Evolutionary conservation across 2,329 filamentous ascomycete species (phyloP).

Genomic region (Sclerotinia nivalis): DNA sequence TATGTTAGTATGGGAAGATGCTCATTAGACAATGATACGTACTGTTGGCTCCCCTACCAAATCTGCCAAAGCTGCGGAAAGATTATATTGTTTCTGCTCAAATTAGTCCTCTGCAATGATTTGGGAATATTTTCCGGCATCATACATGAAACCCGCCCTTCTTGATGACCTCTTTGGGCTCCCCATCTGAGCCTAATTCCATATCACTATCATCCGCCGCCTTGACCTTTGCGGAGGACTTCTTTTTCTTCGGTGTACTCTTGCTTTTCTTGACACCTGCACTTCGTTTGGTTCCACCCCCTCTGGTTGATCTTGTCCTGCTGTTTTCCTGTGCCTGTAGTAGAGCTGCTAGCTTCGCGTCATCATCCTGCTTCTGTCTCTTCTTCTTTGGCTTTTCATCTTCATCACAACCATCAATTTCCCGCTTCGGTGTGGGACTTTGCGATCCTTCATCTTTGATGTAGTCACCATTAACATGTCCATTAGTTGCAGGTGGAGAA

Average conservation of each 20-base stretch:
- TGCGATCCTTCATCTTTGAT: constrained; percentile 29
- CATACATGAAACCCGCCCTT: constrained; percentile 88
- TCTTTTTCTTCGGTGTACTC: constrained; percentile 66
- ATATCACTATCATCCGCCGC: constrained; percentile 79
- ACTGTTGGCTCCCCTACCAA: constrained; percentile 70
- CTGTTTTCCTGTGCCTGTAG: constrained; percentile 92
- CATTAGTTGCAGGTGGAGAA: constrained; percentile 19
- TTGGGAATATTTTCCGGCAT: constrained; percentile 38
- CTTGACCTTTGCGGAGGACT: constrained; percentile 73
- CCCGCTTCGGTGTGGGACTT: constrained; percentile 6
- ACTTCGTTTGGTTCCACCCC: constrained; percentile 59
- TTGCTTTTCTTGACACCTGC: constrained; percentile 60
- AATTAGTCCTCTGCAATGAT: constrained; percentile 2
- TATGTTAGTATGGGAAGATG: constrained; percentile 22
- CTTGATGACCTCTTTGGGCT: constrained; percentile 61
- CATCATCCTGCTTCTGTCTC: constrained; percentile 68
- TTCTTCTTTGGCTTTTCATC: constrained; percentile 53
- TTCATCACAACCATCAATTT: constrained; percentile 28
- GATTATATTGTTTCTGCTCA: constrained; percentile 67
- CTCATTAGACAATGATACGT: constrained; percentile 39
- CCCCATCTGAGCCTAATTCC: constrained; percentile 60
- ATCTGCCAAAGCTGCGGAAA: constrained; percentile 68
- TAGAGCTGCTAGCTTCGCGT: constrained; percentile 82
- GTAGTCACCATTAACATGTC: constrained; percentile 14
- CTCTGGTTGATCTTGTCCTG: constrained; percentile 69